These are phyloP conservation scores for Clavulina sp. DNA, from an alignment of 768 basidiomycete genomes.

Conservation along the genomic window DNA sequence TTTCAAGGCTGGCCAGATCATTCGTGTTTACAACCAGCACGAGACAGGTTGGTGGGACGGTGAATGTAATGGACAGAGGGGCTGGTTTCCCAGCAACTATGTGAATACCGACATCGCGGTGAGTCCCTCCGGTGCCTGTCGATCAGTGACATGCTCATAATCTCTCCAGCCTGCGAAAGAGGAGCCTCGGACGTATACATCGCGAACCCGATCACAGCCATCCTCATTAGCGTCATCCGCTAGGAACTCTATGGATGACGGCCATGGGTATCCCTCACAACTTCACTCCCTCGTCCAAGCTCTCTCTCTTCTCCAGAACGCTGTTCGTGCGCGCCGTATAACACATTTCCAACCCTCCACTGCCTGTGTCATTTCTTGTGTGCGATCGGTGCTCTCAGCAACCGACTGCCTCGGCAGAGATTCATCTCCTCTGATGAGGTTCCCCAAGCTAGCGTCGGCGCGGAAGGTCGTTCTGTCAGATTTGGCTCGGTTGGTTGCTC, in stretches of 20 bases:
- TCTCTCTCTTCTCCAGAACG: slow-evolving; percentile 67
- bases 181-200: neutral
- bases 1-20: slow-evolving; percentile 80
- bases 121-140: too few species aligned
- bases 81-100: slow-evolving; percentile 99
- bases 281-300: slow-evolving; percentile 76
- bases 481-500: slow-evolving; percentile 66
- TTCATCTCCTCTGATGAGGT: slow-evolving; percentile 47
- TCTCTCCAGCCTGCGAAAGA: too few species aligned
- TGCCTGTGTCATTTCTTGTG: slow-evolving; percentile 86
- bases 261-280: slow-evolving; percentile 18
- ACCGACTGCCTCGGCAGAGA: slow-evolving; percentile 76
- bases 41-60: slow-evolving; percentile 97
- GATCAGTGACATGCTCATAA: too few species aligned
- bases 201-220: neutral
- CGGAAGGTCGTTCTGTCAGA: slow-evolving; percentile 68
- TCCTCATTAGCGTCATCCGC: neutral
- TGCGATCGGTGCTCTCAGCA: slow-evolving; percentile 67
- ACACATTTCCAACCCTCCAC: slow-evolving; percentile 87
- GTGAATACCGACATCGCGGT: slow-evolving; percentile 15
- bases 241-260: slow-evolving; percentile 7
- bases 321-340: slow-evolving; percentile 57
- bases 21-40: slow-evolving; percentile 79
- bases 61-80: slow-evolving; percentile 69
- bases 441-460: slow-evolving; percentile 51